phyloP scores from a whole-genome alignment of 805 yeast genomes.

The Candida morakotiae region DNA sequence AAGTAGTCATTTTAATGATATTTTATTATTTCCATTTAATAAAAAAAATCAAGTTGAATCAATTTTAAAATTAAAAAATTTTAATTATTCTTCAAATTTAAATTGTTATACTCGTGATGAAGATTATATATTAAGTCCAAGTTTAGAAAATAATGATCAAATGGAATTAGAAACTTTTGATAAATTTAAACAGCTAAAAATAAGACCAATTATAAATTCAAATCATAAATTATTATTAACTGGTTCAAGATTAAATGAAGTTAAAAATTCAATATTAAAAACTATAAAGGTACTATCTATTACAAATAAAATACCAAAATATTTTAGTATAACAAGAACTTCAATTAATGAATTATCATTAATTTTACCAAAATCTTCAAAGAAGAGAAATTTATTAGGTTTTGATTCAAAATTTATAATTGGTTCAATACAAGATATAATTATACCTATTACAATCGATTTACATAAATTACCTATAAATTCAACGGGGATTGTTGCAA shows the following conservation, averaged over 20 bases:
- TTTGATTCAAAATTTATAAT: constrained; percentile 40
- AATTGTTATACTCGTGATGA: constrained; percentile 34
- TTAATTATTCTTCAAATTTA: constrained; percentile 41
- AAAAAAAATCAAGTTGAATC: constrained; percentile 42
- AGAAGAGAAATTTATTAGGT: constrained; percentile 32
- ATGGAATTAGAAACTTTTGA: constrained; percentile 34
- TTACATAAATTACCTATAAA: constrained; percentile 52
- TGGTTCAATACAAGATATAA: constrained; percentile 54
- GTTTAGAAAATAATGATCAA: not conserved
- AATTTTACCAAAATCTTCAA: constrained; percentile 40
- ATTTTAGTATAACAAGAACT: constrained; percentile 51
- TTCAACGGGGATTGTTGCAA: constrained; percentile 64
- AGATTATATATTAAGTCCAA: constrained; percentile 3
- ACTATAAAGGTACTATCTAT: constrained; percentile 37
- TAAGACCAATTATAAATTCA: constrained; percentile 42
- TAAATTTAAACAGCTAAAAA: constrained; percentile 30
- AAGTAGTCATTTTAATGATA: constrained; percentile 60
- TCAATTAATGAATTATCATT: constrained; percentile 48
- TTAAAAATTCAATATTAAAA: constrained; percentile 35
- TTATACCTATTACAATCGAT: constrained; percentile 56
- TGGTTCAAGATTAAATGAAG: constrained; percentile 55
- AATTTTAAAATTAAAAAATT: constrained; percentile 40
- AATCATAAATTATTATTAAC: constrained; percentile 45
- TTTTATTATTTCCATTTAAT: constrained; percentile 52
- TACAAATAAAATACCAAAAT: constrained; percentile 27